A percentile compares a stretch with the other conserved stretches of the same genome.
phyloP scores from a whole-genome alignment of 1,284 basidiomycete species.

The Taiwanofungus camphoratus region DNA sequence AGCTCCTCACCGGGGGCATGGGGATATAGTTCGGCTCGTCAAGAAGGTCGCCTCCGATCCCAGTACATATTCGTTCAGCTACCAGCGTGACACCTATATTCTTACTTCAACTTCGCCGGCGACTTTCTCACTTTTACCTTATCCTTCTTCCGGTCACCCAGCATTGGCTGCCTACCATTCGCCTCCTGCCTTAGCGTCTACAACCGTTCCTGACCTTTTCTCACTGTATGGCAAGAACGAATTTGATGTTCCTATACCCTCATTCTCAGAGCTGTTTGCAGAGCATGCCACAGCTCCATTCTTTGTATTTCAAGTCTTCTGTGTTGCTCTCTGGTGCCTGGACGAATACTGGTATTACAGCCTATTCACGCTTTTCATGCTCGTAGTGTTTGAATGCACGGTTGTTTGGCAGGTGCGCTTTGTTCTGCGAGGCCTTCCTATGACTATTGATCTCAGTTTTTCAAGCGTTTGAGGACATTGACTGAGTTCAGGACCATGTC shows the following conservation, averaged over 20 bases:
- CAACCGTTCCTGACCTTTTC: slow-evolving; percentile 41
- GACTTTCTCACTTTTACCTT: slow-evolving; percentile 81
- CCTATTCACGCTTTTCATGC: slow-evolving; percentile 95
- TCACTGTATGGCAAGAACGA: slow-evolving; percentile 85
- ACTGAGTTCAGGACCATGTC: slow-evolving; percentile 96
- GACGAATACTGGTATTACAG: slow-evolving; percentile 99
- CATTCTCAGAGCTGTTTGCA: slow-evolving; percentile 81
- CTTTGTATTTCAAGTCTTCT: slow-evolving; percentile 96
- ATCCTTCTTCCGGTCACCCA: slow-evolving; percentile 79
- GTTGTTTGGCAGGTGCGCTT: slow-evolving; percentile 84
- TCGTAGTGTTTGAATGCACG: slow-evolving; percentile 94
- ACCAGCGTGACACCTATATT: slow-evolving; percentile 94
- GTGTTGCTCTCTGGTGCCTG: slow-evolving; percentile 91
- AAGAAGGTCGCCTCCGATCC: slow-evolving; percentile 54
- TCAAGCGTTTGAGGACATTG: slow-evolving; percentile 80
- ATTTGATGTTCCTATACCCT: slow-evolving; percentile 93
- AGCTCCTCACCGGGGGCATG: slow-evolving; percentile 81
- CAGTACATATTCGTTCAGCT: slow-evolving; percentile 82
- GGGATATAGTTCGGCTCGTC: slow-evolving; percentile 81
- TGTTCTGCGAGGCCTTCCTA: neutral
- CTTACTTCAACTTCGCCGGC: slow-evolving; percentile 53
- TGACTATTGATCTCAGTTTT: neutral
- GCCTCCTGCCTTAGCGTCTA: slow-evolving; percentile 41
- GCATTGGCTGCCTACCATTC: slow-evolving; percentile 63
- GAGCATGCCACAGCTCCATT: slow-evolving; percentile 94